phyloP scores from a whole-genome alignment of 495 filamentous ascomycete genomes.

The Penicillium taxi region DNA sequence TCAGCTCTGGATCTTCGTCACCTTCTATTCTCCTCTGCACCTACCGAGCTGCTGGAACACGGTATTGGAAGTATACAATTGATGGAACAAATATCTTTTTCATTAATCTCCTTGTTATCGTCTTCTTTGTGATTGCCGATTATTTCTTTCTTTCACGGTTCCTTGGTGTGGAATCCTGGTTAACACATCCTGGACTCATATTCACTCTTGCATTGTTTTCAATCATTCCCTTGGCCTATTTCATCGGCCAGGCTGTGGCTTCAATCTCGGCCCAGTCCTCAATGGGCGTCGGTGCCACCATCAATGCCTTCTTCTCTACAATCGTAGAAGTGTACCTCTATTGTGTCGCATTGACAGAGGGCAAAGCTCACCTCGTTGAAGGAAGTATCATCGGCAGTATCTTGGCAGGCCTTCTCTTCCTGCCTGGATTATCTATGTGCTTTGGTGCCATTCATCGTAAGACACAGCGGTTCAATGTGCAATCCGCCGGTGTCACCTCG shows the following conservation, averaged over 20 bases:
- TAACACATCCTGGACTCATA: slow-evolving; percentile 76
- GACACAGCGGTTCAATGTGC: slow-evolving; percentile 97
- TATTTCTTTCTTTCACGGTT: slow-evolving; percentile 65
- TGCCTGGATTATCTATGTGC: slow-evolving; percentile 97
- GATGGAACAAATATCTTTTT: slow-evolving; percentile 98
- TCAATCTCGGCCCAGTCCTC: slow-evolving; percentile 97
- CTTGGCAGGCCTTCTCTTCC: slow-evolving; percentile 90
- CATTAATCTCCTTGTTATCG: slow-evolving; percentile 88
- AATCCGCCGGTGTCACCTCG: slow-evolving; percentile 91
- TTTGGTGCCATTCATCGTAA: slow-evolving; percentile 97
- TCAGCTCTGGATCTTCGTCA: slow-evolving; percentile 52
- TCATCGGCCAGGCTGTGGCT: slow-evolving; percentile 98
- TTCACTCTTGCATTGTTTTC: slow-evolving; percentile 81
- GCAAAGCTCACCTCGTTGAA: slow-evolving; percentile 88
- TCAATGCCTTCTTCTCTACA: slow-evolving; percentile 99
- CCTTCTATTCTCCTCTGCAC: slow-evolving; percentile 92
- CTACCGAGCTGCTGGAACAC: slow-evolving; percentile 85
- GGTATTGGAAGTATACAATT: slow-evolving; percentile 99
- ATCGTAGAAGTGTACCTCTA: slow-evolving; percentile 98
- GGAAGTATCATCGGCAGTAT: slow-evolving; percentile 97
- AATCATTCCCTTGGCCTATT: slow-evolving; percentile 96
- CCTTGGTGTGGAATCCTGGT: slow-evolving; percentile 56
- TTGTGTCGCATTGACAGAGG: slow-evolving; percentile 86
- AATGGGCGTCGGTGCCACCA: slow-evolving; percentile 98
- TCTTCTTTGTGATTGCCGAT: slow-evolving; percentile 87